A percentile compares a stretch with the other conserved stretches of the same genome.
Evolutionary conservation across 2,329 filamentous ascomycete species (phyloP).

Genomic region (Botrytis byssoidea): DNA sequence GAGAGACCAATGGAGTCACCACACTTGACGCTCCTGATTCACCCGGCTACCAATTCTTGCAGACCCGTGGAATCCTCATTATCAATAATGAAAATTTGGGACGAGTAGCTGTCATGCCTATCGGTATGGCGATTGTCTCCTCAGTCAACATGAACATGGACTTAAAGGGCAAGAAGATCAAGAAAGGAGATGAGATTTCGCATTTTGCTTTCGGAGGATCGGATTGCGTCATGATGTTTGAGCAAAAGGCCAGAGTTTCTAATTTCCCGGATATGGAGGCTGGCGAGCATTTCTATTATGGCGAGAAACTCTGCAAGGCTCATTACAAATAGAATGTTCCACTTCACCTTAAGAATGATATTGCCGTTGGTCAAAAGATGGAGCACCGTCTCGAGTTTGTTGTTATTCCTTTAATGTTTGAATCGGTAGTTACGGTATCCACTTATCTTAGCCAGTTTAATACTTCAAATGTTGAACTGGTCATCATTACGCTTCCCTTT

Average conservation of each 20-base stretch:
- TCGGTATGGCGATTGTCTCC: constrained; percentile 47
- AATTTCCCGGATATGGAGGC: constrained; percentile 13
- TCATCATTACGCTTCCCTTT: not conserved
- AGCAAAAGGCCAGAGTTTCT: constrained; percentile 17
- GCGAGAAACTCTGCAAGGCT: constrained; percentile 13
- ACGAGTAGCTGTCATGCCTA: constrained; percentile 44
- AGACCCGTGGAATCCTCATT: constrained; percentile 43
- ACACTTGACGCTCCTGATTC: constrained; percentile 38
- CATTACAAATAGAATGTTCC: not conserved
- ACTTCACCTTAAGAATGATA: not conserved
- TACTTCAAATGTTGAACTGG: not conserved
- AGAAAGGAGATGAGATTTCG: constrained; percentile 46
- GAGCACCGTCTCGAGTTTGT: not conserved
- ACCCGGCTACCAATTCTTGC: constrained; percentile 44
- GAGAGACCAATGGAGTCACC: not conserved
- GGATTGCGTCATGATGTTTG: constrained; percentile 45
- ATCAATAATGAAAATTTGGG: constrained; percentile 41
- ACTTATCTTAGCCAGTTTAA: not conserved
- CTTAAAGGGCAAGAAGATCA: constrained; percentile 24
- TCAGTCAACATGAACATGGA: constrained; percentile 41
- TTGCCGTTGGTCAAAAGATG: not conserved
- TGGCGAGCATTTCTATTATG: constrained; percentile 17
- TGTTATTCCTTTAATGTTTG: not conserved
- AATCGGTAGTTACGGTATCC: not conserved
- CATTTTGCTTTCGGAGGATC: constrained; percentile 47